A percentile compares a stretch with the other conserved stretches of the same genome.
phyloP scores from a whole-genome alignment of 176 grass and related monocot species.

The Hsuehochloa calcarea region DNA sequence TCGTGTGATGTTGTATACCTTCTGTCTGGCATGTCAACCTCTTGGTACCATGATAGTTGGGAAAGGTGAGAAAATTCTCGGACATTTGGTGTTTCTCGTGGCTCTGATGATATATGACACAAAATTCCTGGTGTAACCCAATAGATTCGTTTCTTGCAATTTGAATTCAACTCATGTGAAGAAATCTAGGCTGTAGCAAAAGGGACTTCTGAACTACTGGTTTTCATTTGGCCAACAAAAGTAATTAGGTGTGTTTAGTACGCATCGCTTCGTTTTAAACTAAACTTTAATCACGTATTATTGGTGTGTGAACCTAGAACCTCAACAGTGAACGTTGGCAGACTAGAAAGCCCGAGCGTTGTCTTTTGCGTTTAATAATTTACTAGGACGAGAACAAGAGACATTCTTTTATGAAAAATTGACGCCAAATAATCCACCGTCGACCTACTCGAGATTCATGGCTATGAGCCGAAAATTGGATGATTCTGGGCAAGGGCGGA shows the following conservation, averaged over 20 bases:
- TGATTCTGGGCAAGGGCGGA: no score
- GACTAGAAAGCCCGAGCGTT: neutral
- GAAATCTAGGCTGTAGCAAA: neutral
- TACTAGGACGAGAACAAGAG: no score
- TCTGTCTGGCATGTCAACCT: neutral
- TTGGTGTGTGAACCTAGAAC: neutral
- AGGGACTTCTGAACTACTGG: neutral
- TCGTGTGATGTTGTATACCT: neutral
- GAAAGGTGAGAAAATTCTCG: slow-evolving; percentile 7
- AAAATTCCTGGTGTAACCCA: neutral
- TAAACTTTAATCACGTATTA: neutral
- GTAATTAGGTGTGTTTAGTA: neutral
- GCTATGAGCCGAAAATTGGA: no score
- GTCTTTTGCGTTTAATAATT: neutral
- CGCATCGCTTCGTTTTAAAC: neutral
- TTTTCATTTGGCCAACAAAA: neutral
- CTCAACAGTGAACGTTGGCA: neutral
- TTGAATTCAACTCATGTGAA: neutral
- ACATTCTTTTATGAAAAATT: no score
- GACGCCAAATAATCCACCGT: no score
- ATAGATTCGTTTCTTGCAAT: neutral
- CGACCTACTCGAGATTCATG: no score
- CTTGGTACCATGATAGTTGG: slow-evolving; percentile 11
- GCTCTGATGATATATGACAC: neutral
- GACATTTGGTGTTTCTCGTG: slow-evolving; percentile 1